Evolutionary conservation across 2,329 filamentous ascomycete genomes (phyloP), one percentile per base, ranked within the genome.

Genomic region (Ceratocystis huliohia): DNA sequence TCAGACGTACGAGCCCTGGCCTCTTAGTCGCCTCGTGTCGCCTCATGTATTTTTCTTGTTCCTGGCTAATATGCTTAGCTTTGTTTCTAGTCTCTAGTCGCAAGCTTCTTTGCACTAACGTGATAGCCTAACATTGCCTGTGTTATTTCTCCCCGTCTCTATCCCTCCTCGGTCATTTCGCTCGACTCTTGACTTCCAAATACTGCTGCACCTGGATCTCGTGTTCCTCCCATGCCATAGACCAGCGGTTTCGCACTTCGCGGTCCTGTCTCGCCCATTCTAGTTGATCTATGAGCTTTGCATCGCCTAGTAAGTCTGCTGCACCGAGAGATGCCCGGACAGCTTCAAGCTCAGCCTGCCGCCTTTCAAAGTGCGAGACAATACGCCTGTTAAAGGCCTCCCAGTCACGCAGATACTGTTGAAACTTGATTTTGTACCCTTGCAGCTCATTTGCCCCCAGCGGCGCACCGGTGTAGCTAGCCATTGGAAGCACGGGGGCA

Each of bases 211-310:
- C 76, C 8, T 81, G 80, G 66, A 78, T 74, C 67, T 82, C 80
- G 71, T 91, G 88, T 68, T 79, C 79, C 56, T 83, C 80, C 68
- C 81, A 83, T 6, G 83, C 83, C 7, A 80, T 73, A 37, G 75
- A 75, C 86, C 88, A 90, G 66, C 81, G 79, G 71, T 78, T 78
- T 66, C 85, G 78, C 4, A 89, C 82, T 61, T 78, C 77, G 69
- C 84, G 81, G 72, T 91, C 88, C 73, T 89, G 83, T 69, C 82
- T 80, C 66, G 87, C 75, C 72, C 82, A 83, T 46, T 76, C 76
- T 67, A 84, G 73, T 72, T 91, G 91, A 66, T 82, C 80, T 17
- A 77, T 73, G 10, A 68, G 25, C 17, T 59, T 46, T 15, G 37
- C 30, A n/a, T 68, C 67, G 17, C 62, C 44, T 5, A 68, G n/a